Conservation (phyloP, 495 filamentous ascomycete genomes). For the Tuber calosporum region DNA sequence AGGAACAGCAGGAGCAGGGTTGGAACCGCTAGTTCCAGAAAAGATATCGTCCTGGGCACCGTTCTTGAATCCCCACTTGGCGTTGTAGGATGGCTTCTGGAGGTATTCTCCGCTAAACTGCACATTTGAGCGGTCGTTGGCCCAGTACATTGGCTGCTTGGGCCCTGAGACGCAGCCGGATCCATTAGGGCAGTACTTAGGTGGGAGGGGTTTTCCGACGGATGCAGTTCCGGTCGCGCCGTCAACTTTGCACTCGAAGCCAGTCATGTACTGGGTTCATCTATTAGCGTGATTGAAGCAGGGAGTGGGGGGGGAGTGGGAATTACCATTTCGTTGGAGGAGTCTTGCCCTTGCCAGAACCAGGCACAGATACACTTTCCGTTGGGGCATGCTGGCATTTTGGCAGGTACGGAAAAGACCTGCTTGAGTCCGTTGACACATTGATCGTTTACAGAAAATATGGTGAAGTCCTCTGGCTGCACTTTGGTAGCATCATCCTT, state of each 20-base stretch:
- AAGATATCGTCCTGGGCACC: constrained; percentile 51
- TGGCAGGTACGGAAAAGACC: constrained; percentile 48
- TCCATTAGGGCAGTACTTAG: constrained; percentile 46
- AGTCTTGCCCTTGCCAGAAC: constrained; percentile 53
- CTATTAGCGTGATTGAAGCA: background rate
- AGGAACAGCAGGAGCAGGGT: background rate
- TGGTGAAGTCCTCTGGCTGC: constrained; percentile 50
- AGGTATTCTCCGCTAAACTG: constrained; percentile 30
- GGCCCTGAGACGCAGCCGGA: constrained; percentile 49
- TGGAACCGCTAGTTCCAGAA: constrained; percentile 2
- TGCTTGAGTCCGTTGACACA: constrained; percentile 34
- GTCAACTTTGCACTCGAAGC: constrained; percentile 52
- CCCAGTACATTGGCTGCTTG: constrained; percentile 47
- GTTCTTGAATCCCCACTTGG: constrained; percentile 44
- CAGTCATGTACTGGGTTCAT: constrained; percentile 48
- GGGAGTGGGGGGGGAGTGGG: constrained; percentile 41
- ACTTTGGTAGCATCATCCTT: constrained; percentile 47
- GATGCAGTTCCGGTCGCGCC: constrained; percentile 44
- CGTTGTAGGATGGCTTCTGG: constrained; percentile 45
- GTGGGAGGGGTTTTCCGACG: constrained; percentile 45
- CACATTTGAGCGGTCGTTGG: constrained; percentile 45
- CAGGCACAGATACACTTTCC: constrained; percentile 53
- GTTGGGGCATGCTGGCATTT: constrained; percentile 48
- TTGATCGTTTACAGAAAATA: constrained; percentile 50
- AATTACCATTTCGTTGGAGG: constrained; percentile 43